Percentiles rank a stretch among this genome's conserved stretches.
phyloP scores from a whole-genome alignment of 202 grass and related monocot genomes.

The Panicum hallii region DNA sequence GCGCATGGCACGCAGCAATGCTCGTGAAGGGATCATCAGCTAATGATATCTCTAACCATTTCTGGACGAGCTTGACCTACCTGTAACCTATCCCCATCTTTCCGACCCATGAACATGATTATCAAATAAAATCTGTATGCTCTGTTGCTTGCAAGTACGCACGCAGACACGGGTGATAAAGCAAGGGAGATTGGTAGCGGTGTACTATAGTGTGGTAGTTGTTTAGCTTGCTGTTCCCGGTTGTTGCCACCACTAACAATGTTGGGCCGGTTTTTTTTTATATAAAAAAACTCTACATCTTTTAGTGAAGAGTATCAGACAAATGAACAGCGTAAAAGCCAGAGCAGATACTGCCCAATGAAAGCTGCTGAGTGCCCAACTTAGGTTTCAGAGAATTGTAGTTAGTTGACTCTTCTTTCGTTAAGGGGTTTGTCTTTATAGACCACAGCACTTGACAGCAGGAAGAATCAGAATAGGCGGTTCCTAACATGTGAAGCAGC shows the following conservation, averaged over 20 bases:
- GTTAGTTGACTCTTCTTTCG: slow-evolving; percentile 24
- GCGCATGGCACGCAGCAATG: slow-evolving; percentile 42
- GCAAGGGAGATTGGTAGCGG: not conserved
- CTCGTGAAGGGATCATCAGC: slow-evolving; percentile 3
- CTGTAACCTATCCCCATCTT: slow-evolving; percentile 49
- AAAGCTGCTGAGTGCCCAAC: slow-evolving; percentile 38
- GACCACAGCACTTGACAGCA: slow-evolving; percentile 23
- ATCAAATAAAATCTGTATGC: not conserved
- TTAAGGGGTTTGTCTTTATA: not conserved
- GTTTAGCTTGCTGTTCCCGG: slow-evolving; percentile 42
- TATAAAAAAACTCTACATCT: not conserved
- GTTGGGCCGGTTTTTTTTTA: not conserved
- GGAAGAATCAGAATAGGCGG: slow-evolving; percentile 32
- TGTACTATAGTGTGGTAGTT: not conserved
- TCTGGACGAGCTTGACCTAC: slow-evolving; percentile 11
- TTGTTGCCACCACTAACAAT: slow-evolving; percentile 43
- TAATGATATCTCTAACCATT: slow-evolving; percentile 52
- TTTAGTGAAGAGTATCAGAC: not conserved
- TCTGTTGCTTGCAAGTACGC: slow-evolving; percentile 40
- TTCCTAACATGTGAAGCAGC: slow-evolving; percentile 25
- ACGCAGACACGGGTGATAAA: not conserved
- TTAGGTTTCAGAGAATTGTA: slow-evolving; percentile 32
- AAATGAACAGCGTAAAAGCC: slow-evolving; percentile 44
- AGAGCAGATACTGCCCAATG: slow-evolving; percentile 47
- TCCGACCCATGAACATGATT: slow-evolving; percentile 40